Base-by-base conservation (phyloP, 2,329 filamentous ascomycete genomes). In the Huntiella savannae region DNA sequence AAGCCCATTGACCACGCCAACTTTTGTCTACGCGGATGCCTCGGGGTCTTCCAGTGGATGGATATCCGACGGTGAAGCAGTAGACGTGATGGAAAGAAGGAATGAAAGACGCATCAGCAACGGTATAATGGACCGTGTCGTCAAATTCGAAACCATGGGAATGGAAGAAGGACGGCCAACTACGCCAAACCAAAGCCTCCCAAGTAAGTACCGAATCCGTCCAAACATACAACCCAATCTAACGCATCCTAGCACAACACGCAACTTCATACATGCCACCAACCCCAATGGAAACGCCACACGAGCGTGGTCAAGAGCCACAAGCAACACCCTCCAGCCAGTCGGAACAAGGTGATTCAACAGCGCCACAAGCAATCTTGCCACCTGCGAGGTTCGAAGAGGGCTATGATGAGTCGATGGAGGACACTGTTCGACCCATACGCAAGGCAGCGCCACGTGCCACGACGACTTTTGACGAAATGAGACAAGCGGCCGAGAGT, bases 271-370 rank as follows among this genome's bases (percentile, higher is more conserved):
- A 75, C 54, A 73, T 74, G 52, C 79, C 79, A 48, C 71, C 77
- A 40, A 83, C 79, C 22, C 79, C 80, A 45, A 71, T 70, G 54
- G 73, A 75, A 45, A 81, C 76, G 15, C 77, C 79, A 38, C 47
- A 49, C 33, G 47, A 49, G n/a, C 47, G 43, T 15, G 35, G 69
- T 59, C 62, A 65, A 34, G 57, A 62, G 40, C 53, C 59, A 12
- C 59, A 28, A 6, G 22, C 22, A 28, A 8, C 22, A 28, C 4
- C 22, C 22, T 28, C 22, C 22, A 28, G 61, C 3, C 63, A 43
- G 28, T 28, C 41, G 15, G 33, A 33, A 35, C 15, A 16, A 43
- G 7, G 16, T 36, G 6, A 35, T 33, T 15, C 38, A 42, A 13
- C 33, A 35, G 13, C 39, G 28, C 7, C 45, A 69, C 60, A 61